Conservation (phyloP, 2,329 filamentous ascomycete species). For the Parastagonospora avenae region DNA sequence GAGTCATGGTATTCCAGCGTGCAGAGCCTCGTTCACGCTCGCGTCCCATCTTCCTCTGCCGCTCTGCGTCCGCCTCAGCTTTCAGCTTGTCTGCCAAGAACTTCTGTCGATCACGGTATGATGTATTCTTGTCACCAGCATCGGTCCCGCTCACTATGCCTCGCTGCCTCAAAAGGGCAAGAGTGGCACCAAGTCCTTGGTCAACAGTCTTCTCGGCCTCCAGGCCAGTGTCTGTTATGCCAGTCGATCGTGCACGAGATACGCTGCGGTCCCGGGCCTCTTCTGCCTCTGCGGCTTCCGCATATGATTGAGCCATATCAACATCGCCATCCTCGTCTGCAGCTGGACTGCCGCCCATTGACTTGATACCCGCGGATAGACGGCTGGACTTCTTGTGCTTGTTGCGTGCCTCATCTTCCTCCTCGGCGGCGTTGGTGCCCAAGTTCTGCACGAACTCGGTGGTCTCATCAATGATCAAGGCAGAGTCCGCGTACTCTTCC, state of each 20-base stretch:
- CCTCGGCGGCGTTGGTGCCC: conserved; percentile 52
- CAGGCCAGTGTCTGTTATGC: conserved; percentile 71
- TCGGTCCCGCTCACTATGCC: conserved; percentile 74
- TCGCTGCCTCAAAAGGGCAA: conserved; percentile 83
- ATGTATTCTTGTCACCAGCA: conserved; percentile 67
- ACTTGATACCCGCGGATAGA: conserved; percentile 27
- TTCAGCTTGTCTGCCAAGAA: conserved; percentile 81
- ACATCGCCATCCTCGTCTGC: conserved; percentile 59
- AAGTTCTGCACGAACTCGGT: conserved; percentile 92
- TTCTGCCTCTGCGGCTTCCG: conserved; percentile 57
- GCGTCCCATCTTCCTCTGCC: conserved; percentile 77
- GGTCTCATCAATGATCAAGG: conserved; percentile 92
- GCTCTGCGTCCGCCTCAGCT: conserved; percentile 80
- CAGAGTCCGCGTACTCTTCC: conserved; percentile 62
- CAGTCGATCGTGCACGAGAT: conserved; percentile 49
- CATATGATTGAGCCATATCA: conserved; percentile 59
- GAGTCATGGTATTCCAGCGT: conserved; percentile 84
- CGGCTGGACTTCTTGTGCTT: conserved; percentile 50
- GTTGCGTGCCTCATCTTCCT: conserved; percentile 52
- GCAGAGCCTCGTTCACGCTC: conserved; percentile 86
- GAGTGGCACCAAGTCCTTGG: conserved; percentile 78
- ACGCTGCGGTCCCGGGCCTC: conserved; percentile 42
- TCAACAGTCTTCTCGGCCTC: conserved; percentile 84
- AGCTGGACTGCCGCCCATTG: conserved; percentile 33
- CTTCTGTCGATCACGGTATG: conserved; percentile 71